phyloP scores from a whole-genome alignment of 176 grass and related monocot species.

The Dendrocalamus sinicus region DNA sequence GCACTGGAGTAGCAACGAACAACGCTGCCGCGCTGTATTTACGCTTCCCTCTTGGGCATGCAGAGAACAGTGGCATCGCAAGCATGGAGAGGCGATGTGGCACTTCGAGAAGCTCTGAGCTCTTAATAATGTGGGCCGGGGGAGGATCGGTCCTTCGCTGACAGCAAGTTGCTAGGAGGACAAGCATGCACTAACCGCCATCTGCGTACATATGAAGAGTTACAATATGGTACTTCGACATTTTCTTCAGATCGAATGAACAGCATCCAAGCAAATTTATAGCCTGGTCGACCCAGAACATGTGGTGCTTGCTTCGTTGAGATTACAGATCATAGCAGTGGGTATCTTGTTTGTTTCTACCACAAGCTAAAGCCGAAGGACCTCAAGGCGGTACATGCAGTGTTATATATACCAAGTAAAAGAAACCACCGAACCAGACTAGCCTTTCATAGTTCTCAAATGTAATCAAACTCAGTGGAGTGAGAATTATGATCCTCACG shows the following conservation, averaged over 20 bases:
- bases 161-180: conserved; percentile 19
- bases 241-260: neutral
- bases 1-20: neutral
- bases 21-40: conserved; percentile 3
- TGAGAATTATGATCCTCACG: neutral
- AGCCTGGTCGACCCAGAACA: conserved; percentile 9
- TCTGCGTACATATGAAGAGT: neutral
- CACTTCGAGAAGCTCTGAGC: neutral
- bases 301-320: neutral
- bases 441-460: neutral
- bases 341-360: neutral
- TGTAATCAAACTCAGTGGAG: neutral
- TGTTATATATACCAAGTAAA: neutral
- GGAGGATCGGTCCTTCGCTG: neutral
- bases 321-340: neutral
- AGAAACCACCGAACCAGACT: neutral
- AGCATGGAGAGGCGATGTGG: neutral
- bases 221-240: neutral
- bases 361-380: neutral
- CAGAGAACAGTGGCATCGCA: neutral
- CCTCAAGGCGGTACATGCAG: neutral
- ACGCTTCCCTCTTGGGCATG: neutral
- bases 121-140: neutral
- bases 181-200: neutral
- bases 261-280: conserved; percentile 1